phyloP scores from a whole-genome alignment of 495 filamentous ascomycete genomes.

The Chaetomium tenue region DNA sequence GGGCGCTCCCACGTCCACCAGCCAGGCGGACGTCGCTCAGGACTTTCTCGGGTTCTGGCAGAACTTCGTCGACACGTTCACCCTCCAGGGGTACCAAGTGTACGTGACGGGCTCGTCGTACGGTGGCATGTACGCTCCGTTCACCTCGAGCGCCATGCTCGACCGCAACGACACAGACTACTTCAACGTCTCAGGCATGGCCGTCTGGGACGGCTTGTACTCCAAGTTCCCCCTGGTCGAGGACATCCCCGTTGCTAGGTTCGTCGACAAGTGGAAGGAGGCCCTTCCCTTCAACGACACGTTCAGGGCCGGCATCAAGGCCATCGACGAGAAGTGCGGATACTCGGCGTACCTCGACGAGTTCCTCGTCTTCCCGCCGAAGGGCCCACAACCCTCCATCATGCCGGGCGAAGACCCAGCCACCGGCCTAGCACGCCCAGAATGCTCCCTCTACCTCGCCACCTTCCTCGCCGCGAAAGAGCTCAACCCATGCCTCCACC shows the following conservation, averaged over 20 bases:
- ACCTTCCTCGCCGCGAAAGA: slow-evolving; percentile 56
- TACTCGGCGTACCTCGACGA: slow-evolving; percentile 64
- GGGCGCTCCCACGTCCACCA: slow-evolving; percentile 59
- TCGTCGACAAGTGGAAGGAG: slow-evolving; percentile 62
- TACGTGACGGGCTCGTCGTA: slow-evolving; percentile 72
- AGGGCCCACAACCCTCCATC: slow-evolving; percentile 55
- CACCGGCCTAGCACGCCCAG: slow-evolving; percentile 35
- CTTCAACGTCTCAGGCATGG: slow-evolving; percentile 65
- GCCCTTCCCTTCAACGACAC: slow-evolving; percentile 68
- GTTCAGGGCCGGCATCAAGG: slow-evolving; percentile 60
- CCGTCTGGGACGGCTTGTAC: slow-evolving; percentile 71
- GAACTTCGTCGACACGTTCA: slow-evolving; percentile 68
- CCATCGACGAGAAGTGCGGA: slow-evolving; percentile 60
- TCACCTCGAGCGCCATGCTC: slow-evolving; percentile 76
- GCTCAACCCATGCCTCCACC: slow-evolving; percentile 80
- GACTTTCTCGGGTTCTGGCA: slow-evolving; percentile 73
- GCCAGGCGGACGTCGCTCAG: slow-evolving; percentile 63
- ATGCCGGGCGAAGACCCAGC: slow-evolving; percentile 27
- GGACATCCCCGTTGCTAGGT: slow-evolving; percentile 59
- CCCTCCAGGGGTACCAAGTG: slow-evolving; percentile 61
- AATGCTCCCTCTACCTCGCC: slow-evolving; percentile 58
- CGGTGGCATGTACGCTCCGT: slow-evolving; percentile 70
- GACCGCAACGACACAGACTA: slow-evolving; percentile 64
- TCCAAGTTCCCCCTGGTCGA: slow-evolving; percentile 54
- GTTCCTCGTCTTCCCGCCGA: slow-evolving; percentile 68